Conservation (phyloP, 306 rosid species). For the Glycine latifolia region DNA sequence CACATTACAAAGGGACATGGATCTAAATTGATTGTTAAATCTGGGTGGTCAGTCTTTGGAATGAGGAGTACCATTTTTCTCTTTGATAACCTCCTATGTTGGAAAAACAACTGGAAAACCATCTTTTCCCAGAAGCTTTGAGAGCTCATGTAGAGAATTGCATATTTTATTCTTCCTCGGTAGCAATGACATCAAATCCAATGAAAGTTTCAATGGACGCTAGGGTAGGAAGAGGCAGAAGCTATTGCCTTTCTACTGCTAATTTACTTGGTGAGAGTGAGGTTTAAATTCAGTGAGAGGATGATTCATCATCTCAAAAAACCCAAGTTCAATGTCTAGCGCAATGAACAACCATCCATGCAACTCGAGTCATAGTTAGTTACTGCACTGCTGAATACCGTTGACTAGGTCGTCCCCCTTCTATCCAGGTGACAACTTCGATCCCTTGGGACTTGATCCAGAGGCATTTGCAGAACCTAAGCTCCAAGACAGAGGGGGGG, state of each 20-base stretch:
- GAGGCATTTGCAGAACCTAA: not conserved
- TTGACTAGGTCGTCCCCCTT: no score
- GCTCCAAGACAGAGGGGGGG: not conserved
- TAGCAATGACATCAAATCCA: not conserved
- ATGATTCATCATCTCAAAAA: not conserved
- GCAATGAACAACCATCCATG: not conserved
- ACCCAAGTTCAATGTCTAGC: not conserved
- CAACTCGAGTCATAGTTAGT: not conserved
- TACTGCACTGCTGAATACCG: no score
- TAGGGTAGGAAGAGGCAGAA: not conserved
- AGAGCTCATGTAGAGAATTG: not conserved
- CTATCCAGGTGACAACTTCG: not conserved
- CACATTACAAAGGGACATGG: not conserved
- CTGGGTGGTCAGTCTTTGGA: not conserved
- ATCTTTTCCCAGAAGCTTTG: not conserved
- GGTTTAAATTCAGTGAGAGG: not conserved
- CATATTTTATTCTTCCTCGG: not conserved
- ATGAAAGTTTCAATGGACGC: not conserved
- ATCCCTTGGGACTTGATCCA: not conserved
- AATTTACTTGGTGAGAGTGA: not conserved
- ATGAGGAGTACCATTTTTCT: not conserved
- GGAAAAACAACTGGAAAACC: not conserved
- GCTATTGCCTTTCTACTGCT: not conserved
- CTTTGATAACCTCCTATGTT: not conserved
- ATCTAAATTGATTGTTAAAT: not conserved